These are phyloP conservation scores for Schwanniomyces sp. DNA, from an alignment of 805 yeast species.

Conservation along the genomic window DNA sequence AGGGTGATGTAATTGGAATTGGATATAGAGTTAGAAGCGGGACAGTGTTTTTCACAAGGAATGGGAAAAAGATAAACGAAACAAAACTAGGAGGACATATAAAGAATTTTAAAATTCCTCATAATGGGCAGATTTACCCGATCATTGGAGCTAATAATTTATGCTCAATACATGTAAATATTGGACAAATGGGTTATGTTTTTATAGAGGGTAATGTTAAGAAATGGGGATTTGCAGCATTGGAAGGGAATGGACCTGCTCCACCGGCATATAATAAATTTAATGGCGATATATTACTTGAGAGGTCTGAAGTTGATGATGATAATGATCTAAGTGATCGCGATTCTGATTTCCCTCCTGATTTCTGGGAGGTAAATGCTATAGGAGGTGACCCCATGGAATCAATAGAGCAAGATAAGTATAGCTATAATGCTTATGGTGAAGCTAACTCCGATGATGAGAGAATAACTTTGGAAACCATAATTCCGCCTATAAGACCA, in stretches of 20 bases:
- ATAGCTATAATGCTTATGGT: conserved; percentile 38
- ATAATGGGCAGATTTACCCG: conserved; percentile 66
- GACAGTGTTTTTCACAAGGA: conserved; percentile 88
- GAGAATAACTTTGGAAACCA: conserved; percentile 40
- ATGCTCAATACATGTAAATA: conserved; percentile 80
- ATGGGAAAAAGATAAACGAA: conserved; percentile 86
- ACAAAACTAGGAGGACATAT: conserved; percentile 79
- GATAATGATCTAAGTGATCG: conserved; percentile 45
- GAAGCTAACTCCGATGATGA: conserved; percentile 40
- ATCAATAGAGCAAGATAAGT: conserved; percentile 25
- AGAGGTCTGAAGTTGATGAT: conserved; percentile 56
- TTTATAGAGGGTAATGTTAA: conserved; percentile 91
- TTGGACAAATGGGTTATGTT: conserved; percentile 89
- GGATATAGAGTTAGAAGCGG: conserved; percentile 85
- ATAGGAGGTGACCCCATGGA: conserved; percentile 8
- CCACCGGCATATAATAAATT: conserved; percentile 91
- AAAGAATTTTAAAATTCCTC: conserved; percentile 60
- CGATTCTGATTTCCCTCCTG: conserved; percentile 56
- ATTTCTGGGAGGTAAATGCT: conserved; percentile 46
- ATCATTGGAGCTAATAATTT: conserved; percentile 82
- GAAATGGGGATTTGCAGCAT: conserved; percentile 94
- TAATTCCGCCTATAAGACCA: conserved; percentile 34
- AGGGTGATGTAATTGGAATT: conserved; percentile 92
- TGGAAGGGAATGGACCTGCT: conserved; percentile 84
- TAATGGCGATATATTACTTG: conserved; percentile 74